These are phyloP conservation scores for Gloeophyllum trabeum DNA, from an alignment of 768 basidiomycete genomes.

Conservation along the genomic window DNA sequence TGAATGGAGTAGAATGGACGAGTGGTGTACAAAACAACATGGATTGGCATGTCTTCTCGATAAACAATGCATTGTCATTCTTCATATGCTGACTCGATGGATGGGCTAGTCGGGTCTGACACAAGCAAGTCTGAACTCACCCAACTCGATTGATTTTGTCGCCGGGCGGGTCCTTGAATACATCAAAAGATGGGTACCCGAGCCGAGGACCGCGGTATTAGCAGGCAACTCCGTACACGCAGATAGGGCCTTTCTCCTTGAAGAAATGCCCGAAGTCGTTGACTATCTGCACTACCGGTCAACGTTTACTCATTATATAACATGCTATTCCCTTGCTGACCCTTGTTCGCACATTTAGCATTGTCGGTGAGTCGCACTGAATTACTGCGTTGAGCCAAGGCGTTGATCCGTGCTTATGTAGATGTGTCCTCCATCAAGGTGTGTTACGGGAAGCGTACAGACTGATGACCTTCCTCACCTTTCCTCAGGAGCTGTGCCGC, in stretches of 20 bases:
- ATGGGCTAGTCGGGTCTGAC: constrained; percentile 67
- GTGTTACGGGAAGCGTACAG: too few relatives aligned
- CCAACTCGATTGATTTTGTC: constrained; percentile 50
- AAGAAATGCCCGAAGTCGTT: constrained; percentile 72
- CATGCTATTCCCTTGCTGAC: too few relatives aligned
- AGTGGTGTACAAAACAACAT: constrained; percentile 83
- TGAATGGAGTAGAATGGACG: constrained; percentile 54
- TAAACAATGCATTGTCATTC: neutral
- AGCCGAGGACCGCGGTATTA: constrained; percentile 48
- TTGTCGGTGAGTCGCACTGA: constrained; percentile 45
- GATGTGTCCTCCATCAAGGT: constrained; percentile 84
- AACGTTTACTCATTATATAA: neutral
- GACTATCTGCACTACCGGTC: constrained; percentile 80
- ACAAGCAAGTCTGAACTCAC: constrained; percentile 63
- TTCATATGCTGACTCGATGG: constrained; percentile 1
- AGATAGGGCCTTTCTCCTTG: constrained; percentile 59
- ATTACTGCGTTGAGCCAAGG: neutral
- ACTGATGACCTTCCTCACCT: neutral
- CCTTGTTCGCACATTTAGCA: constrained; percentile 35
- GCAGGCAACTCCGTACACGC: constrained; percentile 85
- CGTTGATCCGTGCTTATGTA: constrained; percentile 14
- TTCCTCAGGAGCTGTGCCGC: constrained; percentile 51
- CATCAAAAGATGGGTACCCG: constrained; percentile 79
- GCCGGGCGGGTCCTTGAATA: constrained; percentile 55
- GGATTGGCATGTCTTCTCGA: constrained; percentile 43